A percentile compares a stretch with the other conserved stretches of the same genome.
phyloP scores from a whole-genome alignment of 2,329 filamentous ascomycete genomes.

The Trichoderma guizhouense region DNA sequence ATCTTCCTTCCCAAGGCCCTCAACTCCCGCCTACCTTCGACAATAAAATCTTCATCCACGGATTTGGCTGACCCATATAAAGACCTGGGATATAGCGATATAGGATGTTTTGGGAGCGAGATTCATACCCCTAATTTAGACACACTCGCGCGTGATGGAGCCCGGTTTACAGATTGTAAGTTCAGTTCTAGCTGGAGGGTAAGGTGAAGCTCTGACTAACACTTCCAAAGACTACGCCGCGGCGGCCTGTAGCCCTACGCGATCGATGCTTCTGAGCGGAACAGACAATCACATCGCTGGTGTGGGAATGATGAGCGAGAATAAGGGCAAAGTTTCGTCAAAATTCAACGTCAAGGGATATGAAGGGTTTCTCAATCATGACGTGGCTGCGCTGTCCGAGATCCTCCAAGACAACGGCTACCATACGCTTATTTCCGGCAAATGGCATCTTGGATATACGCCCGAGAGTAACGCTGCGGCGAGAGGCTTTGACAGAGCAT shows the following conservation, averaged over 20 bases:
- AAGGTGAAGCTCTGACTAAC: background rate
- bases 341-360: background rate
- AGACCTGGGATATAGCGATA: background rate
- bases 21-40: background rate
- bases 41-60: background rate
- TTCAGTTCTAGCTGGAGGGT: background rate
- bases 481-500: background rate
- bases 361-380: background rate
- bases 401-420: background rate
- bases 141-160: background rate
- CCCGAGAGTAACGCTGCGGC: background rate
- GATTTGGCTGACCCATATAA: background rate
- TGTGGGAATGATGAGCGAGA: background rate
- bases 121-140: background rate
- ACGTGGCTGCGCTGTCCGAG: background rate
- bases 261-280: background rate
- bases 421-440: background rate
- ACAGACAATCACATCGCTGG: background rate
- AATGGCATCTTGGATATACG: background rate
- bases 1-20: background rate
- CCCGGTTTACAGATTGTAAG: background rate
- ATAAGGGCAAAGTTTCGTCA: background rate
- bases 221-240: background rate
- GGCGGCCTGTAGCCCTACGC: background rate
- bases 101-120: background rate